Base-by-base conservation (phyloP, 1,284 basidiomycete species). In the Coriolopsis trogii region DNA sequence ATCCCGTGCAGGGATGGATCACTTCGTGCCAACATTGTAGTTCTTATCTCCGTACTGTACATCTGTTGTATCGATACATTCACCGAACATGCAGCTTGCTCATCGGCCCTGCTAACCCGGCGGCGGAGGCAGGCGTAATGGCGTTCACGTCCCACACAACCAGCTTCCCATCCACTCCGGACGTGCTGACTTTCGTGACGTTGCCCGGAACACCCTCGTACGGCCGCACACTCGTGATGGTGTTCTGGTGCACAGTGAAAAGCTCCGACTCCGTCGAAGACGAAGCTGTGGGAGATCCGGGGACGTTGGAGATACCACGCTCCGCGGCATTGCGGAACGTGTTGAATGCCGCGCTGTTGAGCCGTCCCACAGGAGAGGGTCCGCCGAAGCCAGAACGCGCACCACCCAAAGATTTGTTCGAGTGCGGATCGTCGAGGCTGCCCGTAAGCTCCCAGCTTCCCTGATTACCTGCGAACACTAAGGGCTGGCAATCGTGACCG, bases 401-500 rank as follows among this genome's bases (percentile, higher is more conserved):
- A 24, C 73, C 71, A 31, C 76, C 76, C 4, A 73, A 65, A 10
- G 80, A 65, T 65, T 79, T 85, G 49, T 74, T 68, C 4, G 78
- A 75, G 6, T 71, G 79, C n/a, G 80, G 75, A 53, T 95, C 92
- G 65, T 98, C 95, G 59, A 98, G 81, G 51, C 87, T 91, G n/a
- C 91, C 87, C 43, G 82, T 73, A 49, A 83, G 73, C 45, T 80
- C 74, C 94, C 94, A 97, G 2, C 91, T 91, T 5, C 58, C 72
- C 46, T 79, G 75, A 39, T 77, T 79, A 9, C 93, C 93, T 2
- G 82, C 78, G 73, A 93, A 95, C 23, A 96, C 82, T 28, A 95
- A 76, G 0, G 97, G 97, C 70, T 97, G 94, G 73, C 97, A 99
- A 69, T 99, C 97, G 72, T 99, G 96, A 0, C 97, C 97, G 0